A percentile compares a stretch with the other conserved stretches of the same genome.
Evolutionary conservation across 2,329 filamentous ascomycete species (phyloP).

Genomic region (Ophiobolus disseminans): DNA sequence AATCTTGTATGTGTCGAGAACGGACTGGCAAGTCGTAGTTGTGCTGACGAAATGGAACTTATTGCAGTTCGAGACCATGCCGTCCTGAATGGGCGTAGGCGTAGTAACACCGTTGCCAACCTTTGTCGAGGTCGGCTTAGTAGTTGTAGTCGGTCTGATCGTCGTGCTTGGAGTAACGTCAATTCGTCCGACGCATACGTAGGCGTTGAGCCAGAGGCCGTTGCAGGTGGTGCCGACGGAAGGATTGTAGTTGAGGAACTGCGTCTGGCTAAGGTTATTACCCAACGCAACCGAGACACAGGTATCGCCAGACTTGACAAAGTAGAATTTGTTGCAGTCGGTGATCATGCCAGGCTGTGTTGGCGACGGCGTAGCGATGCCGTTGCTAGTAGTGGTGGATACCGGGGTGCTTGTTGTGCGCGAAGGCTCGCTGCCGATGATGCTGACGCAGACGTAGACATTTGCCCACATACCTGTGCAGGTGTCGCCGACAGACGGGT

Average conservation of each 20-base stretch:
- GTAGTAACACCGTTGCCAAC: background rate
- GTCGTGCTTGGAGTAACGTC: background rate
- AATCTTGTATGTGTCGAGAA: background rate
- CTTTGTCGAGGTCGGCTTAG: background rate
- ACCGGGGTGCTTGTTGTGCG: no score
- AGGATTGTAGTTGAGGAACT: background rate
- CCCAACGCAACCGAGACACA: constrained; percentile 3
- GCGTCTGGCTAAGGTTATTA: background rate
- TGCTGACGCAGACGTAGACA: background rate
- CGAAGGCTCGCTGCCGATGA: no score
- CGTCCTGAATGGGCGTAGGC: background rate
- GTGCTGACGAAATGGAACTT: background rate
- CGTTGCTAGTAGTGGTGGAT: background rate
- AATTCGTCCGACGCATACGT: background rate
- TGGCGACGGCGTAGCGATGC: constrained; percentile 2
- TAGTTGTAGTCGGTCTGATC: background rate
- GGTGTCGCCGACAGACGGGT: background rate
- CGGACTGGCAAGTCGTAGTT: background rate
- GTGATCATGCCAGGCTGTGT: constrained; percentile 7
- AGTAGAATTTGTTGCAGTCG: constrained; percentile 13
- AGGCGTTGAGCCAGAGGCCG: background rate
- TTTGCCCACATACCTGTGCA: background rate
- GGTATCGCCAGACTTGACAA: background rate
- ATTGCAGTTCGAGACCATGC: background rate
- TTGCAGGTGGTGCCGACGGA: background rate